These are phyloP conservation scores for Podila clonocystis DNA, from an alignment of 192 early-diverging fungal genomes.

Conservation along the genomic window DNA sequence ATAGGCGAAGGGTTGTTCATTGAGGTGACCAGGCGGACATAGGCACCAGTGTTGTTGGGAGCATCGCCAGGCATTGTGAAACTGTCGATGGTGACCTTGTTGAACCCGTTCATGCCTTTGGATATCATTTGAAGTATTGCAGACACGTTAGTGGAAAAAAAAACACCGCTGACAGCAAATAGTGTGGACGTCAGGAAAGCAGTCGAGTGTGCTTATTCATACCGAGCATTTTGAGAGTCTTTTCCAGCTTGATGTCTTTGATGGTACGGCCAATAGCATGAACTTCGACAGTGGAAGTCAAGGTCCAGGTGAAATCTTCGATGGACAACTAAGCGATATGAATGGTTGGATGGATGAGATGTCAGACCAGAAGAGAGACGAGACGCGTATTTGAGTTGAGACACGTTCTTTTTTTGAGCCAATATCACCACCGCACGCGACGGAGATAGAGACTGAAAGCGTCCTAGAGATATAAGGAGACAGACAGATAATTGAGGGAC, in stretches of 20 bases:
- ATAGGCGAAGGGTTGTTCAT: constrained; percentile 65
- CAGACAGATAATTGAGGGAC: neutral
- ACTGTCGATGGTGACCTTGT: constrained; percentile 55
- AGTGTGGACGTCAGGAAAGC: no score
- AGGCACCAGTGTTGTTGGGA: constrained; percentile 62
- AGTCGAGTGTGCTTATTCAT: neutral
- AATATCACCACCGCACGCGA: neutral
- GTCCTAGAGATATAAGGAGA: neutral
- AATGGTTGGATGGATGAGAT: neutral
- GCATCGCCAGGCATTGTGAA: constrained; percentile 65
- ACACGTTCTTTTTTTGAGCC: neutral
- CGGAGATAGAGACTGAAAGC: neutral
- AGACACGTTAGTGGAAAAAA: neutral
- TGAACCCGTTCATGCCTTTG: constrained; percentile 63
- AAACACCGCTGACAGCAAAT: no score
- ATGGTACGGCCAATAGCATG: constrained; percentile 33
- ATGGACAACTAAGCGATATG: constrained; percentile 21
- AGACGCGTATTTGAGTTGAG: neutral
- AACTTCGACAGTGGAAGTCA: constrained; percentile 32
- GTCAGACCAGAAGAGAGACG: neutral
- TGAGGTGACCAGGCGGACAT: constrained; percentile 59
- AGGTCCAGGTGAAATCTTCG: constrained; percentile 34
- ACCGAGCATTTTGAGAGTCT: constrained; percentile 40
- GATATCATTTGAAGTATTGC: constrained; percentile 5
- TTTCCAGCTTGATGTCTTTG: constrained; percentile 27